Base-by-base conservation (phyloP, 352 stramenopile genomes). In the Phytophthora boehmeriae region DNA sequence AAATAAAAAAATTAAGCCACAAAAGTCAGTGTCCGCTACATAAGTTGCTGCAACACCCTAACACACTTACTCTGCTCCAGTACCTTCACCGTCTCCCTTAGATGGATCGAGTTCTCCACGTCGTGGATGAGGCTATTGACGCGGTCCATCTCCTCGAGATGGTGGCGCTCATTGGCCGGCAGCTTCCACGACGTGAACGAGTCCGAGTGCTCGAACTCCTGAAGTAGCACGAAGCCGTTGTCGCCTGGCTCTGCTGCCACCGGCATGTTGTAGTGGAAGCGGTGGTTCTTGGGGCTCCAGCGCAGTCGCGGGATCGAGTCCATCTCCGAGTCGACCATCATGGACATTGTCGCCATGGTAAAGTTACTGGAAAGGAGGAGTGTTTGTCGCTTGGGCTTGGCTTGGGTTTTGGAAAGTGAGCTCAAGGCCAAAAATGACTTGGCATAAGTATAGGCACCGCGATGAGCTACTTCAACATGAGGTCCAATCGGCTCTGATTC, bases 231-330 rank as follows among this genome's bases (percentile, higher is more conserved):
- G 59, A 90, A 92, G 52, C 83, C 83, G 56, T 78, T 54, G 2
- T 57, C 60, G 54, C 83, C 83, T 0, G 83, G 83, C 55, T 92
- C 80, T 20, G 76, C 67, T 1, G 78, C 81, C 47, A 89, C 60
- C 9, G 80, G 83, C 57, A 90, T 64, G 43, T 76, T 88, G 68
- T 76, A 92, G 70, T 90, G 83, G 74, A 92, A 92, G 44, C 83
- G 83, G 66, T 92, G 86, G 73, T 88, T 88, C 41, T 59, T 58
- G 25, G 80, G 66, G 63, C 72, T 88, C 83, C 83, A 92, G 46
- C 80, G 83, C 51, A 92, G 54, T 5, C 83, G 83, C 35, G 83
- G 83, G 66, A 92, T 88, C 51, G 75, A 76, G 44, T 85, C 80
- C 67, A 90, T 41, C 46, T 83, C 53, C 20, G 67, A 68, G 59